A percentile compares a stretch with the other conserved stretches of the same genome.
phyloP scores from a whole-genome alignment of 2,329 filamentous ascomycete genomes.

The Chaetomium olivaceum region DNA sequence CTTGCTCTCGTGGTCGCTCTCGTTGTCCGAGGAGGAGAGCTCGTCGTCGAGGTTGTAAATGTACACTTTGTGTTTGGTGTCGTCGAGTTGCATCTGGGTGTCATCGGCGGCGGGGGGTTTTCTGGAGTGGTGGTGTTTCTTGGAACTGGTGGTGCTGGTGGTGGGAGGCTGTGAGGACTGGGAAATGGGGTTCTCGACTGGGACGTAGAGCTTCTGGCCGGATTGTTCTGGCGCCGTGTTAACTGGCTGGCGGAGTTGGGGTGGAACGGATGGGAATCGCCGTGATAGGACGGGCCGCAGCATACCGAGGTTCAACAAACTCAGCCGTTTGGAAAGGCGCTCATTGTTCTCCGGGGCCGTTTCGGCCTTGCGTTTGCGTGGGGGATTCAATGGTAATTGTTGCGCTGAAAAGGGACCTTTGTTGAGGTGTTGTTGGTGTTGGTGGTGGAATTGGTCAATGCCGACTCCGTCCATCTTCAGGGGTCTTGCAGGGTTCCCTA shows the following conservation, averaged over 20 bases:
- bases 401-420: slow-evolving; percentile 21
- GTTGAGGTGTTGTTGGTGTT: slow-evolving; percentile 23
- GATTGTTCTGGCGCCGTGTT: slow-evolving; percentile 53
- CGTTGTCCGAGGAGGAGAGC: slow-evolving; percentile 62
- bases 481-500: slow-evolving; percentile 17
- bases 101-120: slow-evolving; percentile 46
- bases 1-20: slow-evolving; percentile 42
- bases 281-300: slow-evolving; percentile 11
- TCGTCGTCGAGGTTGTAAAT: slow-evolving; percentile 90
- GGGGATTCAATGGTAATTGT: slow-evolving; percentile 13
- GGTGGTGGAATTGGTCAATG: slow-evolving; percentile 25
- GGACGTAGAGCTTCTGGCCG: slow-evolving; percentile 65
- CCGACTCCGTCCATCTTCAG: slow-evolving; percentile 29
- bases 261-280: slow-evolving; percentile 16
- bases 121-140: slow-evolving; percentile 30
- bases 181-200: slow-evolving; percentile 54
- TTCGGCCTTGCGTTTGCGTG: slow-evolving; percentile 63
- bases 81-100: slow-evolving; percentile 74
- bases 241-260: slow-evolving; percentile 25
- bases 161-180: slow-evolving; percentile 26
- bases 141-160: slow-evolving; percentile 26
- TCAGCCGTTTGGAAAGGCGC: slow-evolving; percentile 81
- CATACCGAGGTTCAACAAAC: slow-evolving; percentile 77
- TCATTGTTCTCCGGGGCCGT: slow-evolving; percentile 58
- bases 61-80: slow-evolving; percentile 84